A percentile compares a stretch with the other conserved stretches of the same genome.
phyloP scores from a whole-genome alignment of 1,139 yeast genomes.

The Yamadazyma oceani region DNA sequence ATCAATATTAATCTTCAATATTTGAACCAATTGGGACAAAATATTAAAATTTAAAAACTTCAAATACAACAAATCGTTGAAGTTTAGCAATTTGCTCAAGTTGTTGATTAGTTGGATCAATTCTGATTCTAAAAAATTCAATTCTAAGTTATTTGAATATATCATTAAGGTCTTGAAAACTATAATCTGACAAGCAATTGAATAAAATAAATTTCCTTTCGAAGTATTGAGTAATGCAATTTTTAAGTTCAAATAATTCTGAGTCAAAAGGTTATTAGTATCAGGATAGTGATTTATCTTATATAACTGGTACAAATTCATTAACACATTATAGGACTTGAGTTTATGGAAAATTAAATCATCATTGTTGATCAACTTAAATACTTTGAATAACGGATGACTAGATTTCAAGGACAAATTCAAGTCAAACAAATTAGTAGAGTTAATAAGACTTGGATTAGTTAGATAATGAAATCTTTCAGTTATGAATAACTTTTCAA shows the following conservation, averaged over 20 bases:
- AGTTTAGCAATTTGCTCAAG: slow-evolving; percentile 24
- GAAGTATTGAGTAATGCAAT: slow-evolving; percentile 16
- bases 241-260: slow-evolving; percentile 17
- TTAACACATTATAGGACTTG: slow-evolving; percentile 18
- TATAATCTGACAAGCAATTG: slow-evolving; percentile 23
- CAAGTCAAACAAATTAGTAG: slow-evolving; percentile 16
- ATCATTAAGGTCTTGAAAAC: slow-evolving; percentile 34
- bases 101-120: slow-evolving; percentile 22
- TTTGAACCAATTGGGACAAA: slow-evolving; percentile 36
- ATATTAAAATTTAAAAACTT: slow-evolving; percentile 37
- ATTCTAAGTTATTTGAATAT: slow-evolving; percentile 22
- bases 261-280: slow-evolving; percentile 16
- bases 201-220: slow-evolving; percentile 16
- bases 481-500: slow-evolving; percentile 31
- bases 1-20: slow-evolving; percentile 30
- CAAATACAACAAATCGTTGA: slow-evolving; percentile 27
- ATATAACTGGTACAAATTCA: slow-evolving; percentile 13
- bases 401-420: slow-evolving; percentile 10
- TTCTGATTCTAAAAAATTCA: slow-evolving; percentile 23
- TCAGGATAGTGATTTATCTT: slow-evolving; percentile 21
- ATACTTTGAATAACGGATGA: slow-evolving; percentile 12
- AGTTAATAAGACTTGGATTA: slow-evolving; percentile 24
- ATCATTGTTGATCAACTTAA: slow-evolving; percentile 16
- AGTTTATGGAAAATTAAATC: slow-evolving; percentile 16
- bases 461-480: slow-evolving; percentile 36